Evolutionary conservation across 768 basidiomycete genomes (phyloP), one percentile per base, ranked within the genome.

Genomic region (Erythrobasidium yunnanense): DNA sequence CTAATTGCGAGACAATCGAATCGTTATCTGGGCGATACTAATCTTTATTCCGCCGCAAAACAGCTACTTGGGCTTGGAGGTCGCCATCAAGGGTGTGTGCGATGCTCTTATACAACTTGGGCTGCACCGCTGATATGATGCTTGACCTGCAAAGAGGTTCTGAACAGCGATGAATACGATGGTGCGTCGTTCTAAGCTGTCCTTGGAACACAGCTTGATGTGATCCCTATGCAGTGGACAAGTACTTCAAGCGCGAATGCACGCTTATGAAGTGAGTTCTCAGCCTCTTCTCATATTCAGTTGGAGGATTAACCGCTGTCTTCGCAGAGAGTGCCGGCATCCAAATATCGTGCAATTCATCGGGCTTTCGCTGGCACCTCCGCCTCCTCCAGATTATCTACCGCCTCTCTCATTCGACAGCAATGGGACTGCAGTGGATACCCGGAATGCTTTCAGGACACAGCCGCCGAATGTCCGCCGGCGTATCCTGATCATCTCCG

Each of bases 221-320:
- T 1, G 4, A 18, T 32, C 22, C 25, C 57, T 20, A 29, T 34
- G 2, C 70, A 74, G 77, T 95, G 34, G 82, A 85, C 71, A 99
- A 99, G 77, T 97, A 99, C 79, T 93, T 97, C 75, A 89, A 93
- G 73, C 83, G 93, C n/a, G 93, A 99, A 81, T 95, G 91, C 89
- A 82, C 88, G 30, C 83, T 97, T 30, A 95, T 96, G 90, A 90
- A 90, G 60, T 63, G 30, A 27, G 60, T 25, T 38, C 81, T 83
- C 73, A 68, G 77, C 71, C 0, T 34, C 30, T 63, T 71, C 33
- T 6, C 47, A n/a, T 6, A 49, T 22, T 20, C 20, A 22, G n/a
- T n/a, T n/a, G n/a, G n/a, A n/a, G n/a, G n/a, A n/a, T n/a, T n/a
- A n/a, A n/a, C n/a, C n/a, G n/a, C n/a, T n/a, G 2, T 17, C 7